Evolutionary conservation across 257 asterid species (phyloP).

Genomic region (Cruciata laevipes): DNA sequence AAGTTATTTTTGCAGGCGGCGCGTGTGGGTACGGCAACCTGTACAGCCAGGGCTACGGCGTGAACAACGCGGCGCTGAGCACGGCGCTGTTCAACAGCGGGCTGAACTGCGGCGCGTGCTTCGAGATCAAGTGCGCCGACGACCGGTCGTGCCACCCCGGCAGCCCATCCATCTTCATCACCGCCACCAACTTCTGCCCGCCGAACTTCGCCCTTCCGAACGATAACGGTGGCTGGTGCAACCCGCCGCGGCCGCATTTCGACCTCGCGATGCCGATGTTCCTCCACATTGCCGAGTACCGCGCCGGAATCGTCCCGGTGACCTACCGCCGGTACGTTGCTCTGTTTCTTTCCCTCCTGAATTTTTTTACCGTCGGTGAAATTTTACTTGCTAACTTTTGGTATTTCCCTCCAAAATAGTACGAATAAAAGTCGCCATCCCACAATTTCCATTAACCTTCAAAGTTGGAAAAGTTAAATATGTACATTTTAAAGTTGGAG

Average conservation of each 20-base stretch:
- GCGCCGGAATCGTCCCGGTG: slow-evolving; percentile 90
- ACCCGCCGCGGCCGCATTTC: slow-evolving; percentile 81
- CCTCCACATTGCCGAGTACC: slow-evolving; percentile 74
- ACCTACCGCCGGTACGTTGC: slow-evolving; percentile 49
- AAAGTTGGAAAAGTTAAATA: neutral
- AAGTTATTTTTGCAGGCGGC: slow-evolving; percentile 44
- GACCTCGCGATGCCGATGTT: slow-evolving; percentile 98
- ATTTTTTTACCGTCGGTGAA: neutral
- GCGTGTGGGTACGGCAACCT: slow-evolving; percentile 86
- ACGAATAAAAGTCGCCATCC: neutral
- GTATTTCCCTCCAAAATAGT: neutral
- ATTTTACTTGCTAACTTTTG: neutral
- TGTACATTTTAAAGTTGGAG: neutral
- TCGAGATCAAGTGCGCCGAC: slow-evolving; percentile 57
- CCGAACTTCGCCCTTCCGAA: slow-evolving; percentile 68
- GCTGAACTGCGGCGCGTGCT: slow-evolving; percentile 72
- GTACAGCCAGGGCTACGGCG: slow-evolving; percentile 89
- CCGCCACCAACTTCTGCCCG: slow-evolving; percentile 89
- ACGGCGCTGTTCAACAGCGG: slow-evolving; percentile 81
- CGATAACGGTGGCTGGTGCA: slow-evolving; percentile 93
- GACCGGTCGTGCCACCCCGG: slow-evolving; percentile 72
- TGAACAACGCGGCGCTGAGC: slow-evolving; percentile 84
- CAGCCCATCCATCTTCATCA: slow-evolving; percentile 63
- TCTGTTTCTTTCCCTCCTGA: neutral
- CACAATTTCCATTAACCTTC: neutral